Conservation (phyloP, 176 grass and related monocot species). For the Bothriochloa decipiens region DNA sequence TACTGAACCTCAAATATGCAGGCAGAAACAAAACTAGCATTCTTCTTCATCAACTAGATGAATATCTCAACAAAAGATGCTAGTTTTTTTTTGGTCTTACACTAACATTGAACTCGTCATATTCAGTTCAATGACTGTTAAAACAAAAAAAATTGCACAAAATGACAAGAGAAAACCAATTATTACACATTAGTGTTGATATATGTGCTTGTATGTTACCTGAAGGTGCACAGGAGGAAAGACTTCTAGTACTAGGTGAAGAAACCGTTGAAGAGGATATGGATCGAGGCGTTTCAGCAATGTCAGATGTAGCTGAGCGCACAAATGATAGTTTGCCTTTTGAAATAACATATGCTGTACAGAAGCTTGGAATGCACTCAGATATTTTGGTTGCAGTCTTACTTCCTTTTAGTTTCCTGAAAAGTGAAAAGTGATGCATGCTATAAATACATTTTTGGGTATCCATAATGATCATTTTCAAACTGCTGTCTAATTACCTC, state of each 20-base stretch:
- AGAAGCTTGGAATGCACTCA: conserved; percentile 72
- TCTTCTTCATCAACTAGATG: not conserved
- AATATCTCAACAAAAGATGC: not conserved
- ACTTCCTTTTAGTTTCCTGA: conserved; percentile 68
- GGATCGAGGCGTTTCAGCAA: conserved; percentile 19
- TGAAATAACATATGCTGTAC: conserved; percentile 72
- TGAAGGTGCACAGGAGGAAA: conserved; percentile 55
- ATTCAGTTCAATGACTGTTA: conserved; percentile 18
- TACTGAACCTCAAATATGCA: conserved; percentile 4
- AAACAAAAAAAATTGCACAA: not conserved
- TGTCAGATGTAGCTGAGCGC: conserved; percentile 55
- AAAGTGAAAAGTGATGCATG: conserved; percentile 13
- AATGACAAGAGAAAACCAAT: not conserved
- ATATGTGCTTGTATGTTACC: conserved; percentile 51
- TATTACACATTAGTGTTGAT: not conserved
- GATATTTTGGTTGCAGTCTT: conserved; percentile 76
- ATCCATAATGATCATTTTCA: conserved; percentile 10
- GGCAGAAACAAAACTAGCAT: not conserved
- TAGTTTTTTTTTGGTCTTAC: not conserved
- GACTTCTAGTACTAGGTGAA: conserved; percentile 59
- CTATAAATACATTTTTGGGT: not conserved
- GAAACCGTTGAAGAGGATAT: conserved; percentile 53
- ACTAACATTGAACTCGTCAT: not conserved
- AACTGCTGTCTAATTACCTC: not conserved
- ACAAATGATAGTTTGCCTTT: conserved; percentile 85